phyloP scores from a whole-genome alignment of 2,329 filamentous ascomycete genomes.

The Trichophyton simii region DNA sequence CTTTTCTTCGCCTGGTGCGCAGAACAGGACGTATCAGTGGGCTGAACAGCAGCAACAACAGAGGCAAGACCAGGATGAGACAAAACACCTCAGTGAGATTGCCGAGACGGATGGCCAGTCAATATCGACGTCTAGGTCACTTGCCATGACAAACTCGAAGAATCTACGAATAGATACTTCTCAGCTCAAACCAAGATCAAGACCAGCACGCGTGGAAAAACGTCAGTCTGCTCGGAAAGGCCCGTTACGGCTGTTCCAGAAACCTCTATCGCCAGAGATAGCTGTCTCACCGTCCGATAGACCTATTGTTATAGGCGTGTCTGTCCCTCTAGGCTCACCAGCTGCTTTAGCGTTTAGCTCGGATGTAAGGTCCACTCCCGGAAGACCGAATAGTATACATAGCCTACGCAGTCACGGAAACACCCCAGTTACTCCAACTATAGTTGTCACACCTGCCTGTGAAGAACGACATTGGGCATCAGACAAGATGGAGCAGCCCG shows the following conservation, averaged over 20 bases:
- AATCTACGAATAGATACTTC: conserved; percentile 8
- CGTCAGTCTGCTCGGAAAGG: conserved; percentile 6
- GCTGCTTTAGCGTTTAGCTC: conserved; percentile 6
- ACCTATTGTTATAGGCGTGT: conserved; percentile 36
- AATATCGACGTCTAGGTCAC: not conserved
- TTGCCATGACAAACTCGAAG: not conserved
- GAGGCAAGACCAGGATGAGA: conserved; percentile 4
- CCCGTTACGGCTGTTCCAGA: conserved; percentile 4
- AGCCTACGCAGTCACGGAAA: conserved; percentile 15
- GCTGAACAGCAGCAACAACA: conserved; percentile 3
- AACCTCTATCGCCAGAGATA: conserved; percentile 7
- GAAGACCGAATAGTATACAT: conserved; percentile 19
- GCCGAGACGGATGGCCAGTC: not conserved
- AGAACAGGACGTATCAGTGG: not conserved
- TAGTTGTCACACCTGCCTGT: conserved; percentile 35
- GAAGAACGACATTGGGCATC: conserved; percentile 28
- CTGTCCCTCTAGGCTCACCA: conserved; percentile 22
- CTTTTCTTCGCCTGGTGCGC: conserved; percentile 19
- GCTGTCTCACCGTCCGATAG: conserved; percentile 33
- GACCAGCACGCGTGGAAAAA: conserved; percentile 4
- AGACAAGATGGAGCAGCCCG: conserved; percentile 14
- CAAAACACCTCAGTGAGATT: not conserved
- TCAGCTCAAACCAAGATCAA: not conserved
- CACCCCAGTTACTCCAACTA: conserved; percentile 34
- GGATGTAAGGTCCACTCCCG: conserved; percentile 10